Evolutionary conservation across 768 basidiomycete genomes (phyloP).

Genomic region (Naganishia vaughanmartiniae): DNA sequence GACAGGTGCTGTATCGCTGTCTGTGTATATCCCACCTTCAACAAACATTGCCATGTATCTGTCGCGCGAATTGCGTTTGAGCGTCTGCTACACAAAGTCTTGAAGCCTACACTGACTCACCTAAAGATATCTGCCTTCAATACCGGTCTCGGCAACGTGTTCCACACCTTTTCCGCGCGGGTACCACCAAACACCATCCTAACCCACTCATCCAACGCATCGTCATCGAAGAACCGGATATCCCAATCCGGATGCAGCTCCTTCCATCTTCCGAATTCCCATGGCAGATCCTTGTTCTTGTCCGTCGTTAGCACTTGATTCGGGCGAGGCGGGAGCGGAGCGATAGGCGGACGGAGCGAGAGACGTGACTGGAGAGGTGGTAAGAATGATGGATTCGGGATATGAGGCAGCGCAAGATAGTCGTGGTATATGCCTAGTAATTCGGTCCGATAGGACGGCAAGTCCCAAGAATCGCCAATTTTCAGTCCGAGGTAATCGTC

Average conservation of each 20-base stretch:
- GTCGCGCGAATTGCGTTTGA: neutral
- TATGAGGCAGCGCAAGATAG: constrained; percentile 33
- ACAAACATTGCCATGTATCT: constrained; percentile 43
- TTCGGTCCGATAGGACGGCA: constrained; percentile 36
- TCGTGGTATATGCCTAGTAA: constrained; percentile 35
- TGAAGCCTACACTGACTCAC: neutral
- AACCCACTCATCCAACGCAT: constrained; percentile 38
- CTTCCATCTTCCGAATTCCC: constrained; percentile 39
- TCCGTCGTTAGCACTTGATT: constrained; percentile 41
- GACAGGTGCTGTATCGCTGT: constrained; percentile 39
- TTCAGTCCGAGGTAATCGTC: constrained; percentile 27
- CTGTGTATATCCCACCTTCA: constrained; percentile 45
- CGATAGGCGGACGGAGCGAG: constrained; percentile 37
- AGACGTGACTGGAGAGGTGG: constrained; percentile 39
- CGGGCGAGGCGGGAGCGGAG: constrained; percentile 35
- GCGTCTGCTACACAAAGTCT: neutral
- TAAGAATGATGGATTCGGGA: constrained; percentile 31
- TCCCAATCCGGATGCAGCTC: constrained; percentile 42
- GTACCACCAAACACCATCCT: constrained; percentile 37
- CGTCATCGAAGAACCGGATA: constrained; percentile 40
- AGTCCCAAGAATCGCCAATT: constrained; percentile 24
- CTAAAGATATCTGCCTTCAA: constrained; percentile 44
- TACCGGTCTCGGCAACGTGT: constrained; percentile 37
- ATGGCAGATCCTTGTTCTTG: constrained; percentile 34
- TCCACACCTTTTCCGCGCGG: constrained; percentile 39